Evolutionary conservation across 495 filamentous ascomycete species (phyloP), one percentile per base, ranked within the genome.

Genomic region (Penicillium ochrochloron): DNA sequence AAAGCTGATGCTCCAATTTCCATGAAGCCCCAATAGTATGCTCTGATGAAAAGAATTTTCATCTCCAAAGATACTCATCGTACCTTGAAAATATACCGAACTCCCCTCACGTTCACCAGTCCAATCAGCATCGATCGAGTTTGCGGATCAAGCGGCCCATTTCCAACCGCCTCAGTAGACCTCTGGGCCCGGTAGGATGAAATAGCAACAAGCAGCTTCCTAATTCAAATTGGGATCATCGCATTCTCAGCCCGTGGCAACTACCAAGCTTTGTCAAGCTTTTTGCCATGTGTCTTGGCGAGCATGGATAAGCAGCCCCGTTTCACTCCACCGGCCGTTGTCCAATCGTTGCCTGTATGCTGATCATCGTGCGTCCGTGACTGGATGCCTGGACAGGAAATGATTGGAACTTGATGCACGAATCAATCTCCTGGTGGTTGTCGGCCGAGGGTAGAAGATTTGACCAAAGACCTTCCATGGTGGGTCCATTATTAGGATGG

Each of bases 231-330:
- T 12, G 21, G 15, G 27, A n/a, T 50, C 25, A 14, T 27, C 25
- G 25, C 25, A 27, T 27, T 27, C 10, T 5, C 12, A 17, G 46
- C 11, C 14, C 52, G 52, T 35, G 52, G 29, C 52, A 19, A 33
- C 11, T 19, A 56, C 53, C 53, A 56, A 56, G 53, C 53, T 37
- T 56, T 56, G 25, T 31, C 33, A 56, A 56, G 53, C 53, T 56
- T 56, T 56, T 12, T 23, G 5, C 10, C n/a, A 34, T 35, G 31
- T 37, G 17, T 21, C 29, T 33, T 56, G 33, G 48, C 48, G 6
- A 31, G 31, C 53, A 35, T 10, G 31, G 31, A 37, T 25, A 35
- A 5, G 25, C 12, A 3, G 33, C 8, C 33, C 3, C n/a, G 5
- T 5, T 23, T 56, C 19, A 14, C 19, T 37, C 33, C 19, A 14